A percentile compares a stretch with the other conserved stretches of the same genome.
phyloP scores from a whole-genome alignment of 2,329 filamentous ascomycete species.

The Colletotrichum chlorophyti region DNA sequence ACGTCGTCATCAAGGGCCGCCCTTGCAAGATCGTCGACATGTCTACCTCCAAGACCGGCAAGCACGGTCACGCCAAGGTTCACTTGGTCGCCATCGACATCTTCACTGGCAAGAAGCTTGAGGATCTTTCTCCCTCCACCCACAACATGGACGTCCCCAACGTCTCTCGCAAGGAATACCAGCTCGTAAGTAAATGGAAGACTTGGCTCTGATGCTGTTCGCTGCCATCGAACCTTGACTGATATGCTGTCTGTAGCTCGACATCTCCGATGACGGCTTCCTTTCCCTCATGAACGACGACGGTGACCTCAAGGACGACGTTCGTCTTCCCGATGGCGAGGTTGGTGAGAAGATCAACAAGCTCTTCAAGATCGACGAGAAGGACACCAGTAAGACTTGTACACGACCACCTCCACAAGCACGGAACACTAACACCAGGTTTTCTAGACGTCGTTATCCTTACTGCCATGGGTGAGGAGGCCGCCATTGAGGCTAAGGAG shows the following conservation, averaged over 20 bases:
- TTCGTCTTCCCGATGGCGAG: constrained; percentile 90
- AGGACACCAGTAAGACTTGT: constrained; percentile 83
- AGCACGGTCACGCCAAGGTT: constrained; percentile 99
- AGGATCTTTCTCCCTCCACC: constrained; percentile 98
- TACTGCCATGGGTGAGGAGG: constrained; percentile 95
- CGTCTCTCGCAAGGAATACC: constrained; percentile 88
- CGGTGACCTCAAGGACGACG: constrained; percentile 91
- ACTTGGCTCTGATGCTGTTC: neutral
- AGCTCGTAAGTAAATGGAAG: constrained; percentile 84
- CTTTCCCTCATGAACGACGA: constrained; percentile 91
- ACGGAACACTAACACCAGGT: constrained; percentile 20
- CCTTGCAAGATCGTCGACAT: constrained; percentile 99
- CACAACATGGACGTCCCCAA: constrained; percentile 98
- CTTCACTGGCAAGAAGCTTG: constrained; percentile 99
- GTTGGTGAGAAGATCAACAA: constrained; percentile 85
- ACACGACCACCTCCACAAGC: neutral
- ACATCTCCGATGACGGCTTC: constrained; percentile 93
- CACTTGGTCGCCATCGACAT: constrained; percentile 98
- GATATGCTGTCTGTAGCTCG: constrained; percentile 76
- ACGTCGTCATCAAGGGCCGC: constrained; percentile 97
- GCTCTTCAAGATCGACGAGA: constrained; percentile 83
- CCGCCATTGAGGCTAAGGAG: constrained; percentile 93
- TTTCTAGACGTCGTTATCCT: constrained; percentile 84
- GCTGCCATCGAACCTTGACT: neutral
- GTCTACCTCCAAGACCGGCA: constrained; percentile 99